Evolutionary conservation across 768 basidiomycete genomes (phyloP).

Genomic region (Mycena maculata): DNA sequence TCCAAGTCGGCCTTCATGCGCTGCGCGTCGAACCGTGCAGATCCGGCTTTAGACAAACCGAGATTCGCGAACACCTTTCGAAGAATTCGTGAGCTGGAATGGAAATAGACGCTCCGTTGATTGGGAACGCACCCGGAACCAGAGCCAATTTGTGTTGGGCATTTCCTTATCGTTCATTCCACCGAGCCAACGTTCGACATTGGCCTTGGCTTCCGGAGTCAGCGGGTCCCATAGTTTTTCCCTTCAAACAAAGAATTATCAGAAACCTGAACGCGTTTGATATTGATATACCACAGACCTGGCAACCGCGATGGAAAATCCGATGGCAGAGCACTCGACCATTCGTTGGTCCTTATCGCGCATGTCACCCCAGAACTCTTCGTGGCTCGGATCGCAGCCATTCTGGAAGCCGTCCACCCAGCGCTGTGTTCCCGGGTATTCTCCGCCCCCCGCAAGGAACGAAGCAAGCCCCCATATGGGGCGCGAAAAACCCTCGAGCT

Average conservation of each 20-base stretch:
- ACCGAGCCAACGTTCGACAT: constrained; percentile 75
- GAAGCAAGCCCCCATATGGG: constrained; percentile 83
- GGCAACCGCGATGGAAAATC: constrained; percentile 75
- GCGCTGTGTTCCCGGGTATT: constrained; percentile 66
- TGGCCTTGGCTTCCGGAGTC: constrained; percentile 61
- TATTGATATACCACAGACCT: no score
- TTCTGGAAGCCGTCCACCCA: constrained; percentile 76
- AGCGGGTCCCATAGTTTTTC: constrained; percentile 75
- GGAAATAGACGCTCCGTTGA: constrained; percentile 1
- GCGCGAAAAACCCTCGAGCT: constrained; percentile 81
- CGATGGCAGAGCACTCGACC: constrained; percentile 85
- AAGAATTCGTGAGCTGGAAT: constrained; percentile 11
- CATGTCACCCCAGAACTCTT: constrained; percentile 84
- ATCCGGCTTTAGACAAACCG: constrained; percentile 72
- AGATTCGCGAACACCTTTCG: constrained; percentile 80
- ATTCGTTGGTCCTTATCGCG: constrained; percentile 82
- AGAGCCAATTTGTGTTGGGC: constrained; percentile 88
- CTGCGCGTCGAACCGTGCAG: constrained; percentile 63
- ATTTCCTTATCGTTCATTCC: constrained; percentile 86
- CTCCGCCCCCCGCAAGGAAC: constrained; percentile 71
- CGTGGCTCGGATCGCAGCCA: constrained; percentile 73
- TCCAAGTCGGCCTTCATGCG: constrained; percentile 81
- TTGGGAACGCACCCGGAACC: constrained; percentile 70
- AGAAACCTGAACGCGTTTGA: no score
- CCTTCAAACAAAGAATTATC: no score